Evolutionary conservation across 2,329 filamentous ascomycete genomes (phyloP).

Genomic region (Aspergillus quadricinctus): DNA sequence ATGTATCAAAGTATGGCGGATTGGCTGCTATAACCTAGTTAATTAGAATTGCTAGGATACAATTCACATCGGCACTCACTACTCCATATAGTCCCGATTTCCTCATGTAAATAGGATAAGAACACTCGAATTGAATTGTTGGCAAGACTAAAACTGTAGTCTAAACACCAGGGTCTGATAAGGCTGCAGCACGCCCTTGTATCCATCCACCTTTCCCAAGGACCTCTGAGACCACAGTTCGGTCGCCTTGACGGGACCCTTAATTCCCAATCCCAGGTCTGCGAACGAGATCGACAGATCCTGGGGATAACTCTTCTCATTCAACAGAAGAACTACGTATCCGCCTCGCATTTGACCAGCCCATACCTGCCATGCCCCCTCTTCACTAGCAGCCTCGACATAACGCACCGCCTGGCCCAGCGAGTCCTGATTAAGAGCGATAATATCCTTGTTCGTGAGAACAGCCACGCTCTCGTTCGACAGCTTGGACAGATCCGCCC

Average conservation of each 20-base stretch:
- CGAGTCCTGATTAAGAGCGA: conserved; percentile 1
- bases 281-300: not conserved
- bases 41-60: no score
- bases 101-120: no score
- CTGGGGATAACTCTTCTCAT: conserved; percentile 4
- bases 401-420: not conserved
- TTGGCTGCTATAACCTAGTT: no score
- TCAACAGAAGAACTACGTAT: conserved; percentile 1
- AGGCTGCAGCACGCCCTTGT: not conserved
- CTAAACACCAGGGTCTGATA: conserved; percentile 4
- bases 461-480: not conserved
- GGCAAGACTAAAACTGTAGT: not conserved
- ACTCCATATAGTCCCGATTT: no score
- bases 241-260: not conserved
- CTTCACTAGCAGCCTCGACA: not conserved
- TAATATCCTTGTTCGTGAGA: conserved; percentile 1
- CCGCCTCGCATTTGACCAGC: not conserved
- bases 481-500: conserved; percentile 19
- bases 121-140: no score
- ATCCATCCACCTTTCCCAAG: not conserved
- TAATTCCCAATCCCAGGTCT: not conserved
- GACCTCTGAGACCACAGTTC: conserved; percentile 1
- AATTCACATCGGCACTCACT: no score
- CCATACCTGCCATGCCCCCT: conserved; percentile 1
- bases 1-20: no score